Base-by-base conservation (phyloP, 2,329 filamentous ascomycete species). In the Pyricularia sp. region DNA sequence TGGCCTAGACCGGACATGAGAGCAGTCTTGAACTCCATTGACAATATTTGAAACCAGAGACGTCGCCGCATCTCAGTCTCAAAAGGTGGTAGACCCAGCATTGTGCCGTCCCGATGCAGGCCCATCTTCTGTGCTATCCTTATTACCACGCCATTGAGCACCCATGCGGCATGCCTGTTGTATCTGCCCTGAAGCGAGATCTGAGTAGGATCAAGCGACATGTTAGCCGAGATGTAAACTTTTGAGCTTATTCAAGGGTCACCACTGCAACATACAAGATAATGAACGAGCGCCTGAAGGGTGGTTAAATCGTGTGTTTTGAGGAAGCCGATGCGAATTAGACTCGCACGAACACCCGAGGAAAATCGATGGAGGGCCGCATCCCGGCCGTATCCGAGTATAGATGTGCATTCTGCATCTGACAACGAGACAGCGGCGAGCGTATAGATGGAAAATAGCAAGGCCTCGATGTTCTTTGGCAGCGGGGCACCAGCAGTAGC, bases 111-210 rank as follows among this genome's bases (percentile, higher is more conserved):
- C 14, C 86, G 82, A 70, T 90, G 87, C 65, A 90, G 81, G 0
- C 89, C 89, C 82, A 91, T 88, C 74, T 88, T 88, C 74, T 90
- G 86, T 0, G 87, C 88, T 68, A 91, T 86, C 25, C 89, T 84
- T 42, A 91, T 81, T 5, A 87, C 81, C 20, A 87, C 80, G 4
- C 88, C 88, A 67, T 85, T 86, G 26, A 90, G 74, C 63, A 88
- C 83, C 85, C 86, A 89, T 4, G 85, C 80, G 1, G 85, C 84
- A 72, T 88, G 86, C 2, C 83, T 82, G 70, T 88, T 85, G 73
- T 86, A 87, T 6, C 84, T 83, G 42, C 85, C 85, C 68, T 86
- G 82, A 0, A 89, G 78, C 0, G 86, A 86, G 65, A 85, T 76
- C 85, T 88, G 67, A 11, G 3, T 65, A 33, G 68, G 71, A 74